Conservation (phyloP, 805 yeast species). For the Lachancea meyersii region DNA sequence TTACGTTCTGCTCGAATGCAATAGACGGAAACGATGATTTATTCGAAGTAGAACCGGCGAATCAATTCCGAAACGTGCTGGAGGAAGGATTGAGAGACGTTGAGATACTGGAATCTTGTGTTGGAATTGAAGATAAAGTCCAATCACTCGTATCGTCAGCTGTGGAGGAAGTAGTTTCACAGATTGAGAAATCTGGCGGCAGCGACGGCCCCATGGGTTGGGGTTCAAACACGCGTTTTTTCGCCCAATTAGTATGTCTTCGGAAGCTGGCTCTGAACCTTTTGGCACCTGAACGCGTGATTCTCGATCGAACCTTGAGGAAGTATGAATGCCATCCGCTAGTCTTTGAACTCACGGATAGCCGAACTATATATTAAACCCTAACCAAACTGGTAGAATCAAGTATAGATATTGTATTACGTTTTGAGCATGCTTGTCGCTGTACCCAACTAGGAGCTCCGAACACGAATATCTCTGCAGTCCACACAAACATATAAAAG, state of each 20-base stretch:
- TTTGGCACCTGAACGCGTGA: conserved; percentile 1
- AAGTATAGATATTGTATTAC: not conserved
- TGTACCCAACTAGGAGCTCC: too few species aligned
- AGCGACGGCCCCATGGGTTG: conserved; percentile 23
- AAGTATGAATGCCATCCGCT: conserved; percentile 15
- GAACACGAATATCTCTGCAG: too few species aligned
- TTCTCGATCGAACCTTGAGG: conserved; percentile 8
- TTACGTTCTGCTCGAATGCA: not conserved
- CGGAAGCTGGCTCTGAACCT: conserved; percentile 7
- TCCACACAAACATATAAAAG: too few species aligned
- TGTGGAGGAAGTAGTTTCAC: not conserved
- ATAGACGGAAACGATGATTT: conserved; percentile 29
- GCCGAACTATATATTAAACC: not conserved
- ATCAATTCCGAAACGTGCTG: conserved; percentile 53
- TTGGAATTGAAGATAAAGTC: not conserved
- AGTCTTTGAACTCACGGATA: conserved; percentile 7
- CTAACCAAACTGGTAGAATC: not conserved
- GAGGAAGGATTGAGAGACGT: conserved; percentile 24
- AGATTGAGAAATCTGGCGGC: not conserved
- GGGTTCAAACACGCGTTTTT: conserved; percentile 22
- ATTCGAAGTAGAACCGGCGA: conserved; percentile 63
- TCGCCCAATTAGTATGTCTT: conserved; percentile 19
- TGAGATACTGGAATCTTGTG: conserved; percentile 14
- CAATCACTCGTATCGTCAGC: not conserved
- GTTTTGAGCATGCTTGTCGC: too few species aligned